Conservation (phyloP, 495 filamentous ascomycete genomes). For the Trichoderma gamsii region DNA sequence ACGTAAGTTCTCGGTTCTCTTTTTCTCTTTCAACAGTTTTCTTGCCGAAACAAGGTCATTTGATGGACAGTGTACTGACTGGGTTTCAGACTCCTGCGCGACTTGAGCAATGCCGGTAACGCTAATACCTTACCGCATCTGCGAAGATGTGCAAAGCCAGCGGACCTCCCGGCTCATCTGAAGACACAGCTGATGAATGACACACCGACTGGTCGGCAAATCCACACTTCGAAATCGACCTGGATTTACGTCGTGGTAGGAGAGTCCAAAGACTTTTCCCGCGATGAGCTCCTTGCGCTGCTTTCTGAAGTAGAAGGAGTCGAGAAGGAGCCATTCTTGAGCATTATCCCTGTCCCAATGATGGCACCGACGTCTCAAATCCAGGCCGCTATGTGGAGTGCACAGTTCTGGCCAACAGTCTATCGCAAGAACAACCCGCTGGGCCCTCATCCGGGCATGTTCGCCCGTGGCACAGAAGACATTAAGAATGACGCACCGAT, state of each 20-base stretch:
- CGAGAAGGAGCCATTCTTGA: constrained; percentile 43
- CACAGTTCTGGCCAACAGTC: constrained; percentile 76
- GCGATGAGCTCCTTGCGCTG: constrained; percentile 31
- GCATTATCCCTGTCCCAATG: constrained; percentile 59
- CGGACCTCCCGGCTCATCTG: constrained; percentile 55
- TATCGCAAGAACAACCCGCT: constrained; percentile 80
- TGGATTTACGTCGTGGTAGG: constrained; percentile 46
- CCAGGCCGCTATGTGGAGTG: constrained; percentile 72
- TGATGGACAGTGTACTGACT: constrained; percentile 14
- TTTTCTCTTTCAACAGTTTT: too few relatives aligned
- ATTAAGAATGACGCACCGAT: constrained; percentile 49
- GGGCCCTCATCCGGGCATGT: constrained; percentile 61
- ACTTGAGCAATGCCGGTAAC: constrained; percentile 49
- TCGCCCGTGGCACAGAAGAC: constrained; percentile 49
- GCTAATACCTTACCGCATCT: constrained; percentile 67
- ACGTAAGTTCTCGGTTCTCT: constrained; percentile 34
- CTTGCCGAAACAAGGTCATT: too few relatives aligned
- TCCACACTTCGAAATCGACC: constrained; percentile 42
- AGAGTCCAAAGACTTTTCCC: constrained; percentile 33
- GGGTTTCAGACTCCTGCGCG: constrained; percentile 36
- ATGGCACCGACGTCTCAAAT: constrained; percentile 65
- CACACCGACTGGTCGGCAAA: constrained; percentile 33
- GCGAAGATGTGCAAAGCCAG: constrained; percentile 68
- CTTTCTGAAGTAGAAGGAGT: constrained; percentile 32
- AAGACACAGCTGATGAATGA: constrained; percentile 44